Evolutionary conservation across 805 yeast species (phyloP).

Genomic region (Wickerhamia fluorescens): DNA sequence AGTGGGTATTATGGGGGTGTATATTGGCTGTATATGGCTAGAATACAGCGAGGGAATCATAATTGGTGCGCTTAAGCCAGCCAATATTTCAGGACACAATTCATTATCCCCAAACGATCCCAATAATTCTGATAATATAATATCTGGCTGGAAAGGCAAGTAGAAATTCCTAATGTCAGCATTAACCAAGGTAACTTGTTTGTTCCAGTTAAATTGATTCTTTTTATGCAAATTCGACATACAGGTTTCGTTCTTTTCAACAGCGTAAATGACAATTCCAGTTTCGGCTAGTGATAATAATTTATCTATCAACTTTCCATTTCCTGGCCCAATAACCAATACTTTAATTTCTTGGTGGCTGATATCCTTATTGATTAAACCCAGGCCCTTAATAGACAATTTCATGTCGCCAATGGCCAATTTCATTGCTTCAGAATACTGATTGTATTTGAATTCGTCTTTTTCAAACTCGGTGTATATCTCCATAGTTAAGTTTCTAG

Average conservation of each 20-base stretch:
- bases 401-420: conserved; percentile 47
- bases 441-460: conserved; percentile 62
- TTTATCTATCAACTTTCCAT: conserved; percentile 69
- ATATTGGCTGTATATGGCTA: conserved; percentile 60
- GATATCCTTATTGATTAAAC: no score
- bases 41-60: conserved; percentile 45
- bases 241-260: conserved; percentile 70
- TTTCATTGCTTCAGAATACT: conserved; percentile 58
- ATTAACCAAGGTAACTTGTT: conserved; percentile 42
- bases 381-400: no score
- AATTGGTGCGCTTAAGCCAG: conserved; percentile 29
- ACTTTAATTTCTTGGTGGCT: conserved; percentile 15
- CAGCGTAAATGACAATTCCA: conserved; percentile 30
- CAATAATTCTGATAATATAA: conserved; percentile 72
- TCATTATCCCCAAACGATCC: conserved; percentile 96
- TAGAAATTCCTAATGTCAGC: conserved; percentile 53
- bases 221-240: conserved; percentile 41
- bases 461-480: conserved; percentile 67
- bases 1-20: conserved; percentile 38
- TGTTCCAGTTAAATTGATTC: conserved; percentile 47
- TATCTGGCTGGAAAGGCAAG: no score
- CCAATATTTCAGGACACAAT: conserved; percentile 69
- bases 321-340: conserved; percentile 79
- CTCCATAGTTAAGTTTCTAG: conserved; percentile 45
- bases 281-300: conserved; percentile 12